Base-by-base conservation (phyloP, 257 asterid genomes). In the Apocynum venetum region DNA sequence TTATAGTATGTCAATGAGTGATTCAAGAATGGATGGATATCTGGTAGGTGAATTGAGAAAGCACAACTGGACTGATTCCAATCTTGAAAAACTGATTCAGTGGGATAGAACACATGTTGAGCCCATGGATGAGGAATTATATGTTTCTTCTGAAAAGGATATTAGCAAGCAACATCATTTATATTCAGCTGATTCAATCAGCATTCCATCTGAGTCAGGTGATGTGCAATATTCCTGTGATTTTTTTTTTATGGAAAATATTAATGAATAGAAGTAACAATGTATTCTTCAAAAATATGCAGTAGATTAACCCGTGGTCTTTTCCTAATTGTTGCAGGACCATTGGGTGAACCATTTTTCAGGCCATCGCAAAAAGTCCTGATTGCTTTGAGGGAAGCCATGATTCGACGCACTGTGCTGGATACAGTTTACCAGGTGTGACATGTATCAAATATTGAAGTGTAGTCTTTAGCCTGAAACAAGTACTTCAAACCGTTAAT, bases 61-160 rank as follows among this genome's bases (percentile, higher is more conserved):
- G 79, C 97, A 95, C 73, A 92, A 85, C 75, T 95, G 99, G 98
- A 86, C 86, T 41, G 87, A 86, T 80, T 56, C 84, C 78, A 86
- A 82, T 78, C 88, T 95, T 68, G 87, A 86, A 81, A 92, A 93
- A 71, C 83, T 95, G 85, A 88, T 90, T 67, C 71, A 82, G 67
- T 95, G 99, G 99, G 97, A 93, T 80, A 95, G 99, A 86, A 82
- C 85, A 57, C 83, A 82, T 40, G 41, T 95, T 40, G 87, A 89
- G 80, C 98, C 97, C 74, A 85, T 75, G 76, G 81, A 86, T 14
- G 90, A 80, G 81, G 82, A 88, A 67, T 66, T 78, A 71, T 72
- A 49, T 81, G 69, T 25, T 74, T 63, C 84, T 48, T 63, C 63
- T 55, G 75, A 66, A 56, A 80, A 84, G 80, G 77, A 77, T 76